Conservation (phyloP, 208 protist genomes). For the Kentomonas sorsogonicus region DNA sequence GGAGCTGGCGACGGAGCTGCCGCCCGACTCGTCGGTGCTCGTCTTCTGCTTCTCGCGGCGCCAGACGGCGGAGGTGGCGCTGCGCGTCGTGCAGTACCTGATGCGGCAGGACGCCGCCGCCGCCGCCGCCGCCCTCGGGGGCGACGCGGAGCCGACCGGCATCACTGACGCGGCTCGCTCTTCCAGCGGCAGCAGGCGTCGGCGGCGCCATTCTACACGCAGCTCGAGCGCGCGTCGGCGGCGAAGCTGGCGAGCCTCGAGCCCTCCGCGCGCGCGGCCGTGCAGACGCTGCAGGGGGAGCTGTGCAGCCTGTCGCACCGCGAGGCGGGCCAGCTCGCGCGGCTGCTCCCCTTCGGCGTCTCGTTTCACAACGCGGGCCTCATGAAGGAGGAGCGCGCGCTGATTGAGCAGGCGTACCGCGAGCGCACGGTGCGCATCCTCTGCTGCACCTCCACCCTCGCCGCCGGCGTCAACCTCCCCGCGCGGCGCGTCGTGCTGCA, state of each 20-base stretch:
- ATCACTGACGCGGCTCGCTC: too few relatives aligned
- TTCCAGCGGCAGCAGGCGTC: too few relatives aligned
- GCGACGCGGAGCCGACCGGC: too few relatives aligned
- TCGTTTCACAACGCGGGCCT: slow-evolving; percentile 89
- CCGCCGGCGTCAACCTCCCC: slow-evolving; percentile 91
- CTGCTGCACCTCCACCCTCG: slow-evolving; percentile 91
- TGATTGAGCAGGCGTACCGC: slow-evolving; percentile 80
- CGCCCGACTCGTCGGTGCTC: slow-evolving; percentile 54
- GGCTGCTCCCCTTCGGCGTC: slow-evolving; percentile 69
- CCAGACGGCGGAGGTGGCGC: slow-evolving; percentile 71
- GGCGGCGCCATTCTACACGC: too few relatives aligned
- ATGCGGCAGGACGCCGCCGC: slow-evolving; percentile 8
- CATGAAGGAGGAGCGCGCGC: slow-evolving; percentile 67
- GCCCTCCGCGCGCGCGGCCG: slow-evolving; percentile 17
- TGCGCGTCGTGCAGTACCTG: slow-evolving; percentile 37
- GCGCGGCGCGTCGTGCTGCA: slow-evolving; percentile 86
- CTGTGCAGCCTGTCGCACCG: slow-evolving; percentile 29
- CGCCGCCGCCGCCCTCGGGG: slow-evolving; percentile 1
- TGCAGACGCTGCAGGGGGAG: slow-evolving; percentile 36
- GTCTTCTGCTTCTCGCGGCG: slow-evolving; percentile 83
- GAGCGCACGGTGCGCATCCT: slow-evolving; percentile 63
- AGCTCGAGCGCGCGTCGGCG: slow-evolving; percentile 13
- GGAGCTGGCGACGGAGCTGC: slow-evolving; percentile 60
- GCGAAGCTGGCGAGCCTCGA: not conserved
- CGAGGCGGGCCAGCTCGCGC: slow-evolving; percentile 31